Conservation (phyloP, 2,329 filamentous ascomycete genomes). For the Thermothelomyces thermophilus region DNA sequence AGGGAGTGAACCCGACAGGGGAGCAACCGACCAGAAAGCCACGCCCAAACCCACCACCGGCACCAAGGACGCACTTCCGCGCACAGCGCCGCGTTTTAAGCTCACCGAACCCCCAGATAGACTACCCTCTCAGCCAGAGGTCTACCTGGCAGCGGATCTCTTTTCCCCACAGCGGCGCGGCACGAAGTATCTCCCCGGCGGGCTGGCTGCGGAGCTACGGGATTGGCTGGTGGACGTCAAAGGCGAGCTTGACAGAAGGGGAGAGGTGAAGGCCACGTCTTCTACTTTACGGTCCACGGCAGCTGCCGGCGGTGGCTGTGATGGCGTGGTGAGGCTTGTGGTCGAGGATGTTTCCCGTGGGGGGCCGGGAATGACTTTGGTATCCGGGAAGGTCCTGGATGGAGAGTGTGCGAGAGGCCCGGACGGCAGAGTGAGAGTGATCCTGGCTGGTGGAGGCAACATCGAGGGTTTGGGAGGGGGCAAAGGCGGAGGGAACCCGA, state of each 20-base stretch:
- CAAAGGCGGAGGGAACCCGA: conserved; percentile 26
- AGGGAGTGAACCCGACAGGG: neutral
- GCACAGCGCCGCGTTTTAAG: conserved; percentile 35
- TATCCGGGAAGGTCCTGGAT: conserved; percentile 17
- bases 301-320: neutral
- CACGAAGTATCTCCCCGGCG: conserved; percentile 34
- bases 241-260: conserved; percentile 23
- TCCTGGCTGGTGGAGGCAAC: conserved; percentile 11
- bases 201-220: conserved; percentile 37
- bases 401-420: conserved; percentile 1
- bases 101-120: conserved; percentile 22
- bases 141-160: conserved; percentile 30
- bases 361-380: conserved; percentile 27
- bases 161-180: conserved; percentile 35
- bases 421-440: neutral
- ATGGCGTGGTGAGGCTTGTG: conserved; percentile 2
- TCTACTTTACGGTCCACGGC: conserved; percentile 1
- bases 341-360: conserved; percentile 20
- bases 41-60: neutral
- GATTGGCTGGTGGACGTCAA: conserved; percentile 41
- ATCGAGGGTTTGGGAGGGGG: conserved; percentile 9
- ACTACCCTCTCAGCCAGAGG: neutral
- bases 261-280: conserved; percentile 13
- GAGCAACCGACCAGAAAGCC: neutral
- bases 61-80: conserved; percentile 9